phyloP scores from a whole-genome alignment of 1,284 basidiomycete species.

The Neolentinus lepideus region DNA sequence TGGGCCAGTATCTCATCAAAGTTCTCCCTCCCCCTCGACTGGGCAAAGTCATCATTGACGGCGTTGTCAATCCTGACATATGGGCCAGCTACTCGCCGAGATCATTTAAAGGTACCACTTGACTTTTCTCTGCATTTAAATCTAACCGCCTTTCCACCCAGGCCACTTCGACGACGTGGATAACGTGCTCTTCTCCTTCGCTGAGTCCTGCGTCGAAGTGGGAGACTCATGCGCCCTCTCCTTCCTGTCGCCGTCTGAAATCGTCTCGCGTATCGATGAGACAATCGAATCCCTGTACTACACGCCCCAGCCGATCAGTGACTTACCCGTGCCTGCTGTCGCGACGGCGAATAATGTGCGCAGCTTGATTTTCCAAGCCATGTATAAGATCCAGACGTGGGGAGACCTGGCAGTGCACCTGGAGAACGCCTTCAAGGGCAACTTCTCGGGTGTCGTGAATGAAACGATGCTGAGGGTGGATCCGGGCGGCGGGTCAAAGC shows the following conservation, averaged over 20 bases:
- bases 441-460: conserved; percentile 3
- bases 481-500: not conserved
- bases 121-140: not conserved
- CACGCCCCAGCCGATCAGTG: conserved; percentile 1
- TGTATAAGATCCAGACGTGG: conserved; percentile 4
- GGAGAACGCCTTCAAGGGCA: conserved; percentile 4
- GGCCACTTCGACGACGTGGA: not conserved
- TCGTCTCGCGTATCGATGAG: not conserved
- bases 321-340: not conserved
- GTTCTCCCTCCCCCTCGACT: conserved; percentile 1
- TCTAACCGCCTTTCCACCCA: not conserved
- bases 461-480: conserved; percentile 1
- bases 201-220: not conserved
- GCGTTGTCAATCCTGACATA: conserved; percentile 1
- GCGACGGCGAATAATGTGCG: conserved; percentile 1
- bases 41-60: conserved; percentile 2
- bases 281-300: conserved; percentile 1
- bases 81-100: not conserved
- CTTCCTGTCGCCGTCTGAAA: not conserved
- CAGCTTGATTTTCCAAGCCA: not conserved
- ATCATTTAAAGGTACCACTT: not conserved
- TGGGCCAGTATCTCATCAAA: conserved; percentile 2
- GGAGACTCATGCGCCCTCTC: not conserved
- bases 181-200: conserved; percentile 2
- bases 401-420: conserved; percentile 3